These are phyloP conservation scores for Metarhizium album DNA, from an alignment of 2,329 filamentous ascomycete species.

Conservation along the genomic window DNA sequence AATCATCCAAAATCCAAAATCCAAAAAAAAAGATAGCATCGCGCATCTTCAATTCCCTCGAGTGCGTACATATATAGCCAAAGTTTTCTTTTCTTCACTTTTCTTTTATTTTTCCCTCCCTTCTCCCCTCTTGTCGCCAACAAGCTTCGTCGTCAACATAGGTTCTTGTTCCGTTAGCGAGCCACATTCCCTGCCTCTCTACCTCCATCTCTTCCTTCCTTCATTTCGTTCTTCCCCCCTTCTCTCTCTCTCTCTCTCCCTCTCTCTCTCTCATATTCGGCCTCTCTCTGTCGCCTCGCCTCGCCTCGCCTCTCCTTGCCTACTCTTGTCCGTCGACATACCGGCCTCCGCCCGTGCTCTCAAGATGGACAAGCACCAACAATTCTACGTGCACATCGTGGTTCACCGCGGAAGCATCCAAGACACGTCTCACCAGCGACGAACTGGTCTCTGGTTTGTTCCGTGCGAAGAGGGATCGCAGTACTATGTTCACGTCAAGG, in stretches of 20 bases:
- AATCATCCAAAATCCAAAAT: no score
- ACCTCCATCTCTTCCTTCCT: not conserved
- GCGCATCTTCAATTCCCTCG: not conserved
- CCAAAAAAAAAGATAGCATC: not conserved
- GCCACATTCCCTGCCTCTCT: not conserved
- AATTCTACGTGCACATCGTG: constrained; percentile 8
- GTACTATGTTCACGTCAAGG: constrained; percentile 8
- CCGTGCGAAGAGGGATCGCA: constrained; percentile 6
- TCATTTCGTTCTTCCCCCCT: not conserved
- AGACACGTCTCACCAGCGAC: constrained; percentile 9
- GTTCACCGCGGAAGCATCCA: constrained; percentile 9
- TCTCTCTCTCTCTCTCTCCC: not conserved
- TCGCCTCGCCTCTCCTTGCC: not conserved
- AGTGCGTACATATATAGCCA: no score
- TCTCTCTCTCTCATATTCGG: not conserved
- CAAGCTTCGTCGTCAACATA: not conserved
- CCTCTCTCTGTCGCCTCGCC: not conserved
- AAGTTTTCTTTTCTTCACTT: not conserved
- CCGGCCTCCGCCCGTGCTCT: not conserved
- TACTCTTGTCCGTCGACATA: not conserved
- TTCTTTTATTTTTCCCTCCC: not conserved
- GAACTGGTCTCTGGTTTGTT: constrained; percentile 7
- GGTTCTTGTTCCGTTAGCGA: not conserved
- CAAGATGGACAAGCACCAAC: constrained; percentile 2
- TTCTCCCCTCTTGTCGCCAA: not conserved